Evolutionary conservation across 768 basidiomycete species (phyloP), one percentile per base, ranked within the genome.

Genomic region (Podaxis sp.): DNA sequence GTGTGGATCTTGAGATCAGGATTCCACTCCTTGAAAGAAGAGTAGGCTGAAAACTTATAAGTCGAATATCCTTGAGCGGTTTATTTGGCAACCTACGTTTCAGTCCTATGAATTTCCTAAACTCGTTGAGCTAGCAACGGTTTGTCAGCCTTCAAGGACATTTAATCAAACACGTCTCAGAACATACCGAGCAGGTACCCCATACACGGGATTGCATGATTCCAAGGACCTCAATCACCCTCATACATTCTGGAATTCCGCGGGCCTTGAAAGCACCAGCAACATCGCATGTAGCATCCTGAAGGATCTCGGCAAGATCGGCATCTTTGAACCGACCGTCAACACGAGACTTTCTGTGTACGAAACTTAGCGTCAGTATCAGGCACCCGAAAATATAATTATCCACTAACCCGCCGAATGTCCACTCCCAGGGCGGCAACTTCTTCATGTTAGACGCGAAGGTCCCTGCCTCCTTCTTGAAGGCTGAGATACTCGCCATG

Each of bases 1-100:
- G 69, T 87, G 62, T 82, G 69, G 57, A 92, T 85, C 36, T 78
- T 73, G 13, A 77, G 73, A 61, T 89, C 77, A 0, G 83, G 80
- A 70, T 90, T 92, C 91, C 91, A 93, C 63, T 92, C 88, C 67
- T 80, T 70, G 73, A 93, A 93, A 28, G 67, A 80, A 36, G 67
- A 63, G 68, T 89, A 90, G 2, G 87, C 88, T 89, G 42, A 3
- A 57, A 42, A 53, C 17, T 13, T 28, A 24, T 59, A 44, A 40
- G 52, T 30, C 12, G 19, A 44, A 22, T n/a, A 3, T 33, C 33
- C n/a, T 6, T 13, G 6, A 19, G 11, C 13, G 49, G 13, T 48
- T 9, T 4, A 38, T 9, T 58, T 30, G 53, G 7, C 40, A 26
- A 70, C 81, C 68, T 70, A 87, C 88, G 86, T 74, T 84, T 87